A percentile compares a stretch with the other conserved stretches of the same genome.
phyloP scores from a whole-genome alignment of 2,329 filamentous ascomycete genomes.

The Fulvia fulva region DNA sequence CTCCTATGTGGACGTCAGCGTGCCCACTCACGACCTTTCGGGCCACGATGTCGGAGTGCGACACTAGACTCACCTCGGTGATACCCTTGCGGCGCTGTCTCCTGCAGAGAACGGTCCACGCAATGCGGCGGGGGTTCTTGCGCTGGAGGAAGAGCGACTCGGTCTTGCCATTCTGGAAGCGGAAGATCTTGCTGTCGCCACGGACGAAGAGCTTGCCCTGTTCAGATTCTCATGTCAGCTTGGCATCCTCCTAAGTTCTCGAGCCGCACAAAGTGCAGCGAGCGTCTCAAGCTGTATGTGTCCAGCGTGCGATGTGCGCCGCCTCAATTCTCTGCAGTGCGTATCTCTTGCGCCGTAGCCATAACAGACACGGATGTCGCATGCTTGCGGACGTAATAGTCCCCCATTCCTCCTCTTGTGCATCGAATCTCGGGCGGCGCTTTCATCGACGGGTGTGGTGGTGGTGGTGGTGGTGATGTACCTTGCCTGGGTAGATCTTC shows the following conservation, averaged over 20 bases:
- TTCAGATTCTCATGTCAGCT: constrained; percentile 19
- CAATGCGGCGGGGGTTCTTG: constrained; percentile 99
- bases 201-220: constrained; percentile 99
- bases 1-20: constrained; percentile 59
- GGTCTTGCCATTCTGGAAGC: constrained; percentile 99
- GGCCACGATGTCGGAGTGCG: background rate
- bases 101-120: constrained; percentile 97
- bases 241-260: constrained; percentile 20
- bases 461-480: constrained; percentile 35
- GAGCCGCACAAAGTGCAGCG: constrained; percentile 17
- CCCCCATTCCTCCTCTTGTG: constrained; percentile 6
- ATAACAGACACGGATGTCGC: background rate
- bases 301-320: constrained; percentile 1
- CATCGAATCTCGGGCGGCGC: background rate
- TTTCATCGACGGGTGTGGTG: background rate
- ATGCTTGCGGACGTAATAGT: background rate
- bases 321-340: background rate
- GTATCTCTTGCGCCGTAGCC: constrained; percentile 1
- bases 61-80: constrained; percentile 81
- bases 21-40: background rate
- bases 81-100: constrained; percentile 99
- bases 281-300: constrained; percentile 20
- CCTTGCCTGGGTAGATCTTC: constrained; percentile 79
- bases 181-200: constrained; percentile 99
- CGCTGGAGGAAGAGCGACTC: constrained; percentile 99